Base-by-base conservation (phyloP, 805 yeast genomes). In the Ogataea chonburiensis region DNA sequence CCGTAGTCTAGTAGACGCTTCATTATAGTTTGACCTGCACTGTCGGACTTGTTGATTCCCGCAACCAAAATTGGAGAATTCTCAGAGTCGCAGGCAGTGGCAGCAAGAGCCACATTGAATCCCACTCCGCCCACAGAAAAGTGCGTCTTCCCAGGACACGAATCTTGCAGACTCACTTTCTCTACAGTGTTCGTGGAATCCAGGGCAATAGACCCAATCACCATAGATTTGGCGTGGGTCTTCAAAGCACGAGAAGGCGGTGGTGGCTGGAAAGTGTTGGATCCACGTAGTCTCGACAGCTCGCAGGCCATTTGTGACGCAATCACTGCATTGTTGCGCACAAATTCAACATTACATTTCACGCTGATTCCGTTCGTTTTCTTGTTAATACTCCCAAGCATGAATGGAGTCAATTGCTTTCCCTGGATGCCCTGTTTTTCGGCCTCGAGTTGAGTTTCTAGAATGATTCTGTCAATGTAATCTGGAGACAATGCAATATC, bases 111-210 rank as follows among this genome's bases (percentile, higher is more conserved):
- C 11, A 87, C 79, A 50, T 88, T 87, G 55, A 73, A 79, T 0
- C 87, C 96, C 2, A 87, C 95, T 1, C 96, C 96, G 1, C 96
- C 96, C 7, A 86, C 55, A 0, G 81, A 67, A 3, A 79, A 68
- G 1, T 58, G 49, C 5, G 75, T 68, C 0, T 50, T 53, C 0
- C 93, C 88, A 0, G 93, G 93, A 46, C 83, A 83, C 3, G 95
- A 86, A 40, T 91, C 91, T 9, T 63, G 59, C 48, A 70, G 49
- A 12, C 46, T 50, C 3, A 61, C 49, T 1, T 56, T 46, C 1
- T 16, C 16, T 5, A 81, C 50, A 10, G 68, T 67, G 45, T 86
- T 75, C 5, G 81, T 75, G 0, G 85, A 67, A 54, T 87, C 96
- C 23, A 82, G 59, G 0, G 95, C 94, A 17, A 87, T 64, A 0